phyloP scores from a whole-genome alignment of 1,284 basidiomycete species.

The Taiwanofungus camphoratus region DNA sequence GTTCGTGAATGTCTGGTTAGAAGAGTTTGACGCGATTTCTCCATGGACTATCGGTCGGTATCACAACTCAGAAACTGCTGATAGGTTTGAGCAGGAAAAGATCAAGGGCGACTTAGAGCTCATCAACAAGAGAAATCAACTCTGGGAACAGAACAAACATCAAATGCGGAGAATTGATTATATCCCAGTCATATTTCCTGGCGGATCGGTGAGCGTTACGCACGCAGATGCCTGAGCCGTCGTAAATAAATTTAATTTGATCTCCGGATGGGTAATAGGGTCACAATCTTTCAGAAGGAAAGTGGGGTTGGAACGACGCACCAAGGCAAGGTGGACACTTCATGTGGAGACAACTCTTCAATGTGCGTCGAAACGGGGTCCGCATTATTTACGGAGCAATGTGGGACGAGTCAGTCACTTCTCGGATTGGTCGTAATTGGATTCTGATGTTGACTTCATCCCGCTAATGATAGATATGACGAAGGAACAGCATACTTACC shows the following conservation, averaged over 20 bases:
- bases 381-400: slow-evolving; percentile 72
- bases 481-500: slow-evolving; percentile 76
- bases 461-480: slow-evolving; percentile 48
- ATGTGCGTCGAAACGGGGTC: slow-evolving; percentile 54
- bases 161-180: slow-evolving; percentile 57
- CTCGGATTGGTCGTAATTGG: no score
- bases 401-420: slow-evolving; percentile 73
- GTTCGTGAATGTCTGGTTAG: slow-evolving; percentile 60
- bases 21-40: slow-evolving; percentile 68
- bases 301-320: slow-evolving; percentile 63
- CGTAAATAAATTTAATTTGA: neutral
- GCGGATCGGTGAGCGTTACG: slow-evolving; percentile 61
- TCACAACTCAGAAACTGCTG: slow-evolving; percentile 47
- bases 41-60: slow-evolving; percentile 74
- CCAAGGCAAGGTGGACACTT: slow-evolving; percentile 65
- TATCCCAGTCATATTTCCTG: slow-evolving; percentile 69
- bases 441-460: neutral
- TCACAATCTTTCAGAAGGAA: slow-evolving; percentile 58
- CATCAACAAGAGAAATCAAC: slow-evolving; percentile 43
- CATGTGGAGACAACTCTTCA: slow-evolving; percentile 69
- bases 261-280: no score
- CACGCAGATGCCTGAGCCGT: no score
- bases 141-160: slow-evolving; percentile 26
- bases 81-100: slow-evolving; percentile 51
- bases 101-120: slow-evolving; percentile 58